A percentile compares a stretch with the other conserved stretches of the same genome.
phyloP scores from a whole-genome alignment of 2,329 filamentous ascomycete genomes.

The Exophiala viscosa region DNA sequence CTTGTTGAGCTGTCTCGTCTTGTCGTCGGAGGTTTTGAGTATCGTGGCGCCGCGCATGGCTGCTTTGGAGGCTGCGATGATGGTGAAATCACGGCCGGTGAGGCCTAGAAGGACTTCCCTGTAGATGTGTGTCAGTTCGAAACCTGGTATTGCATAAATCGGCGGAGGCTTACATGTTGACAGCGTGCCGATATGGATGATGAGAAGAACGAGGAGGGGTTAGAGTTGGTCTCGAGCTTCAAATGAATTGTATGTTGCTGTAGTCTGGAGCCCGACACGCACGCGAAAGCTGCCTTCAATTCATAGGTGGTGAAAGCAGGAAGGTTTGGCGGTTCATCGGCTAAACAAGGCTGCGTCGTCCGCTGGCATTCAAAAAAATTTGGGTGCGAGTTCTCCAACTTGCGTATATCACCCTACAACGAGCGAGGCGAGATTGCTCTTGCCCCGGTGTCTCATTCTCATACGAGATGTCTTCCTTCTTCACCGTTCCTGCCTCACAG shows the following conservation, averaged over 20 bases:
- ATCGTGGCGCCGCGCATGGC: constrained; percentile 96
- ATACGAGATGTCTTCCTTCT: constrained; percentile 81
- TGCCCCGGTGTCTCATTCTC: not conserved
- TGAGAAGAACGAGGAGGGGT: not conserved
- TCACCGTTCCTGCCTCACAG: constrained; percentile 79
- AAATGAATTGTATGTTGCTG: not conserved
- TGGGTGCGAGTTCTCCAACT: not conserved
- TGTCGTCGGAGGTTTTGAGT: constrained; percentile 93
- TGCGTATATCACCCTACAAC: not conserved
- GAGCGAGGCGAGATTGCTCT: not conserved
- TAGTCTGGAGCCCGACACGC: constrained; percentile 10
- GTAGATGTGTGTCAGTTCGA: constrained; percentile 13
- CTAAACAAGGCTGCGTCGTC: not conserved
- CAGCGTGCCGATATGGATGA: not conserved
- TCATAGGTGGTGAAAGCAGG: not conserved
- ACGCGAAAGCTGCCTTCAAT: constrained; percentile 7
- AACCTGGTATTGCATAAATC: not conserved
- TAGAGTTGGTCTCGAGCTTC: not conserved
- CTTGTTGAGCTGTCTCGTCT: constrained; percentile 88
- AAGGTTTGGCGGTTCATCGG: not conserved
- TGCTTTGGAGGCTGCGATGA: constrained; percentile 96
- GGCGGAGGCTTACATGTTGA: constrained; percentile 11
- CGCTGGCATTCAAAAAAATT: not conserved
- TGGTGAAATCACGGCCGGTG: constrained; percentile 98
- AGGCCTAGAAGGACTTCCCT: constrained; percentile 99